Percentiles rank a stretch among this genome's conserved stretches.
These are phyloP conservation scores for Coniochaeta sp. DNA, from an alignment of 2,329 filamentous ascomycete species.

Conservation along the genomic window DNA sequence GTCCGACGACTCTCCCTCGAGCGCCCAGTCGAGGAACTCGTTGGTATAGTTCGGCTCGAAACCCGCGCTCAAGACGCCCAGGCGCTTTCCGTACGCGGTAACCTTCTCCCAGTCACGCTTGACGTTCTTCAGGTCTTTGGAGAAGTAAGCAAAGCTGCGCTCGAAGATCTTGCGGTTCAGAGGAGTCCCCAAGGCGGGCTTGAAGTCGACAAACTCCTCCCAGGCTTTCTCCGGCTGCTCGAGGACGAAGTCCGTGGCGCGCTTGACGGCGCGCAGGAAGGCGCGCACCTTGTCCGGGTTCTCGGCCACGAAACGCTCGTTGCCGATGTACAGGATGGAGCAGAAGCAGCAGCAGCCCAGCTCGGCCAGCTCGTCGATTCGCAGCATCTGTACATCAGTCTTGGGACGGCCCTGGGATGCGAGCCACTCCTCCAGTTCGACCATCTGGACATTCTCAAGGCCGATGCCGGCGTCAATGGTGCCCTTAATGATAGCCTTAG, in stretches of 20 bases:
- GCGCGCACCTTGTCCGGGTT: conserved; percentile 58
- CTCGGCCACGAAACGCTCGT: conserved; percentile 59
- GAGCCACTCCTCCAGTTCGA: conserved; percentile 73
- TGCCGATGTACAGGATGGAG: conserved; percentile 72
- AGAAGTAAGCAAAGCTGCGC: conserved; percentile 71
- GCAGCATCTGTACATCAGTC: conserved; percentile 69
- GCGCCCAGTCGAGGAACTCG: conserved; percentile 56
- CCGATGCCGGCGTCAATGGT: conserved; percentile 66
- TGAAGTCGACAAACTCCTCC: conserved; percentile 63
- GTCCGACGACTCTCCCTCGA: conserved; percentile 58
- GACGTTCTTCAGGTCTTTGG: conserved; percentile 67
- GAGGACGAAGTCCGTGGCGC: conserved; percentile 65
- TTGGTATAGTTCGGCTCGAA: conserved; percentile 74
- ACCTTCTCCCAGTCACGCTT: conserved; percentile 70
- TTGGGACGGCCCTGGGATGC: conserved; percentile 51
- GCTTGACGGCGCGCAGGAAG: conserved; percentile 68
- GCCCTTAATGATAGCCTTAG: conserved; percentile 66
- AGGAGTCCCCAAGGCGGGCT: conserved; percentile 58
- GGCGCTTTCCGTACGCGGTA: conserved; percentile 66
- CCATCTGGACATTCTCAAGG: conserved; percentile 78
- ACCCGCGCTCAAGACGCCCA: conserved; percentile 54
- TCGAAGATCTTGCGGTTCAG: conserved; percentile 76
- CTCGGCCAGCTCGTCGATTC: conserved; percentile 73
- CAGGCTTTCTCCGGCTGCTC: conserved; percentile 55
- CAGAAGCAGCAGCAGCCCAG: conserved; percentile 82